Conservation (phyloP, 1,284 basidiomycete species). For the Ustilago crameri region DNA sequence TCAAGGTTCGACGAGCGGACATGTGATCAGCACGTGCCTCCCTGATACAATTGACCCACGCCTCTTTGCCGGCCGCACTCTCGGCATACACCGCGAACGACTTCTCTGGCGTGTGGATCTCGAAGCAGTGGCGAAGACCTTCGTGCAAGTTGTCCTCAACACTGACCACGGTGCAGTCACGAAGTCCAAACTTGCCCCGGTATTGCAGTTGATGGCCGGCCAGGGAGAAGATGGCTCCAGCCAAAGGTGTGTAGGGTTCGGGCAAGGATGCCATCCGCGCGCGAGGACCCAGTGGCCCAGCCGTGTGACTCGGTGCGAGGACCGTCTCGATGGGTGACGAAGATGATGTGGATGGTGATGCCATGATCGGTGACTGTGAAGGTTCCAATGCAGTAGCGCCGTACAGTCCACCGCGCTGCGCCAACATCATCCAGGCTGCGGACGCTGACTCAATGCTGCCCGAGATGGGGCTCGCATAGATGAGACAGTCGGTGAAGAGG, state of each 20-base stretch:
- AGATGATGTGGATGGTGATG: conserved; percentile 74
- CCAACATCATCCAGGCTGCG: conserved; percentile 65
- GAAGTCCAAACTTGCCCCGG: conserved; percentile 60
- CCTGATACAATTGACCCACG: conserved; percentile 62
- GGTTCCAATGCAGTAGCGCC: conserved; percentile 17
- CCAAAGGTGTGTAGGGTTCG: conserved; percentile 42
- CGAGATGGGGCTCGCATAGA: conserved; percentile 58
- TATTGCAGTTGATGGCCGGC: conserved; percentile 57
- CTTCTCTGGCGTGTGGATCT: conserved; percentile 66
- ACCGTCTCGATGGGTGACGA: conserved; percentile 73
- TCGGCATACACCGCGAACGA: conserved; percentile 66
- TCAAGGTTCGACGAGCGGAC: conserved; percentile 58
- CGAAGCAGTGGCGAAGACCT: conserved; percentile 57
- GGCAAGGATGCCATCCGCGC: conserved; percentile 22
- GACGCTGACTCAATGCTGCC: conserved; percentile 58
- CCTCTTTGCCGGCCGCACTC: conserved; percentile 45
- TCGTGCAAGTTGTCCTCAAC: conserved; percentile 51
- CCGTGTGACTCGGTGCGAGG: conserved; percentile 9
- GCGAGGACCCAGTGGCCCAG: conserved; percentile 15
- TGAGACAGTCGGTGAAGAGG: conserved; percentile 66
- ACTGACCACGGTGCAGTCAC: conserved; percentile 63
- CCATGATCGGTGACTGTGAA: conserved; percentile 22
- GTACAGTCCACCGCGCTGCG: conserved; percentile 75
- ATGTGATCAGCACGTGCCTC: conserved; percentile 62
- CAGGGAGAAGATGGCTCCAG: conserved; percentile 48